phyloP scores from a whole-genome alignment of 1,284 basidiomycete genomes.

The Boletus smithii region DNA sequence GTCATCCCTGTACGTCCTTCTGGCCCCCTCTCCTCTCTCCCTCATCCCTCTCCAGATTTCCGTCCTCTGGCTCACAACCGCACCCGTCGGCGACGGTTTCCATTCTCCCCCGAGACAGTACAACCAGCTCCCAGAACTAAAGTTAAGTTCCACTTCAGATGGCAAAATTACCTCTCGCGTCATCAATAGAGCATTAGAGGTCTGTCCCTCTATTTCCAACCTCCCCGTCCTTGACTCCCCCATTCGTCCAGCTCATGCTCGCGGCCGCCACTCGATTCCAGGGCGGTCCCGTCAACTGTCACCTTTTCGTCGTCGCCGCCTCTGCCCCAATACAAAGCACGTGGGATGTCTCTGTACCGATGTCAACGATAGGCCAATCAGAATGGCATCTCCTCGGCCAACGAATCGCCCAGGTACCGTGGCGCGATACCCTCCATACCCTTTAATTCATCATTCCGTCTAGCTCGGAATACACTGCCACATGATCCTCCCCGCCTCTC shows the following conservation, averaged over 20 bases:
- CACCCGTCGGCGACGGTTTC: constrained; percentile 35
- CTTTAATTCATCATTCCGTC: constrained; percentile 16
- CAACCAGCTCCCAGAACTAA: constrained; percentile 42
- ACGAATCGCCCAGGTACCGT: constrained; percentile 46
- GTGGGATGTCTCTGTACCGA: constrained; percentile 27
- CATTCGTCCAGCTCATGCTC: constrained; percentile 25
- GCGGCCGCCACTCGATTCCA: constrained; percentile 33
- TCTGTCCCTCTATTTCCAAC: constrained; percentile 22
- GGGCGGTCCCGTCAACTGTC: constrained; percentile 41
- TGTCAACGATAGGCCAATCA: constrained; percentile 27
- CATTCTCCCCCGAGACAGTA: constrained; percentile 32
- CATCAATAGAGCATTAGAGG: constrained; percentile 45
- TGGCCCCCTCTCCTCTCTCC: background rate
- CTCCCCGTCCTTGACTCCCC: background rate
- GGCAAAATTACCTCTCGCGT: constrained; percentile 44
- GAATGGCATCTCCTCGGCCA: constrained; percentile 44
- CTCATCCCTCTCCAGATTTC: constrained; percentile 33
- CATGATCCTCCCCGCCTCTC: constrained; percentile 48
- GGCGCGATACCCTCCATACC: constrained; percentile 5
- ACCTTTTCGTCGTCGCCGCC: constrained; percentile 56
- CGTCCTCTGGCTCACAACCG: constrained; percentile 39
- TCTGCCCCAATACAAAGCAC: constrained; percentile 41
- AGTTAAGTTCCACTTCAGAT: constrained; percentile 41
- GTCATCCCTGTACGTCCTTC: constrained; percentile 38
- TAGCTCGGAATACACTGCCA: constrained; percentile 58